Base-by-base conservation (phyloP, 495 filamentous ascomycete genomes). In the Achaetomiella virescens region DNA sequence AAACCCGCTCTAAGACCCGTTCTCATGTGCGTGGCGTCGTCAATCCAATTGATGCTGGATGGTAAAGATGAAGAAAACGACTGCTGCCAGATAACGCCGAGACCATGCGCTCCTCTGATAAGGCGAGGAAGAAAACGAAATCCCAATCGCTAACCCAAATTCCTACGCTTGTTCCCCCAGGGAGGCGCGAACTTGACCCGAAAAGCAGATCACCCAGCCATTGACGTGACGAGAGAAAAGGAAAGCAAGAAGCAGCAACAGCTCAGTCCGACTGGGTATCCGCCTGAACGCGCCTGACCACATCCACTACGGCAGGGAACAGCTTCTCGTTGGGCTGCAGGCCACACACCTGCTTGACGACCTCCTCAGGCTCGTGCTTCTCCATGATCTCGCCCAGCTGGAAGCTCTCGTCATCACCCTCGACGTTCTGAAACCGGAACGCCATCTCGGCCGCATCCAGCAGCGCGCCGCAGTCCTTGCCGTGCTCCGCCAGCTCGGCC, bases 341-440 rank as follows among this genome's bases (percentile, higher is more conserved):
- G 18, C 88, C 89, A 55, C 85, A 90, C 50, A 96, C 79, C 69
- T 89, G 75, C 63, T 70, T 71, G 53, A 84, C 81, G 8, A 89
- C 84, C 2, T 84, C 85, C 57, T 89, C 84, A 42, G 85, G 75
- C 8, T 69, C 72, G 64, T 83, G 80, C 58, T 81, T 77, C 61
- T 85, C 81, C 74, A 96, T 84, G 66, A 91, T 89, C 76, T 86
- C 84, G 59, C 89, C 88, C 40, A 96, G 79, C 63, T 92, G 82
- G 31, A 66, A 74, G 66, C 87, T 91, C 83, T 96, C 91, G 0
- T 91, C 87, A 63, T 96, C 91, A 21, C 83, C 90, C 55, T 87
- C 78, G 35, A 96, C 88, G 68, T 95, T 89, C 75, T 95, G 89
- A 85, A 96, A 96, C 53, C 85, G 86, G 66, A 96, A 83, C 0